These are phyloP conservation scores for Leucogyrophana mollusca DNA, from an alignment of 768 basidiomycete species.

Conservation along the genomic window DNA sequence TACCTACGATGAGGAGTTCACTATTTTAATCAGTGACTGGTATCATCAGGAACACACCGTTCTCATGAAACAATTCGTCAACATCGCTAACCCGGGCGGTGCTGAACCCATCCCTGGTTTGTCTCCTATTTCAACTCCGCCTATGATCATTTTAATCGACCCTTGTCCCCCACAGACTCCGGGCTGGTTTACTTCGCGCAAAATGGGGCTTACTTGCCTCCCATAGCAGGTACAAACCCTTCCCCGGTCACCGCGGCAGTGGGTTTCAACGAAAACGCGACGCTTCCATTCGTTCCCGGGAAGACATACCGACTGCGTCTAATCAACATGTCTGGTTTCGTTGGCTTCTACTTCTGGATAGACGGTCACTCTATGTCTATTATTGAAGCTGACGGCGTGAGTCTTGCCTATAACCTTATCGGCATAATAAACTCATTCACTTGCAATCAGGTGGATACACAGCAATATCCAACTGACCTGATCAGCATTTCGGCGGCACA, in stretches of 20 bases:
- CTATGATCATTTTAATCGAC: background rate
- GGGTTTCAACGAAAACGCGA: conserved; percentile 80
- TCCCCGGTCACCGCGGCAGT: conserved; percentile 46
- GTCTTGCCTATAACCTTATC: background rate
- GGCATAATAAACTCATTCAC: no score
- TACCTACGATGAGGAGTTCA: conserved; percentile 83
- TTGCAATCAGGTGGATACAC: conserved; percentile 56
- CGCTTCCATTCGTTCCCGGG: conserved; percentile 71
- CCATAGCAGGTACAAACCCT: conserved; percentile 43
- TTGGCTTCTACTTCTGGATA: conserved; percentile 78
- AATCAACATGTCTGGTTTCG: conserved; percentile 71
- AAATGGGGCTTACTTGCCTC: conserved; percentile 63
- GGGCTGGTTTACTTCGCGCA: conserved; percentile 77
- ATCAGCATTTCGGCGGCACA: conserved; percentile 78
- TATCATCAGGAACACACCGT: conserved; percentile 71
- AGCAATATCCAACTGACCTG: conserved; percentile 67
- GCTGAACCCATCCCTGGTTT: conserved; percentile 81
- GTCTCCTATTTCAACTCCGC: conserved; percentile 11
- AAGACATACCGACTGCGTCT: conserved; percentile 85
- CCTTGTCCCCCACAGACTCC: conserved; percentile 48
- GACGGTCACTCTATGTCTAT: conserved; percentile 78
- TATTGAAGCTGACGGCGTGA: conserved; percentile 1
- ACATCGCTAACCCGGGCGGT: conserved; percentile 71
- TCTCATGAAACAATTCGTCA: conserved; percentile 67
- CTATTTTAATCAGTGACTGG: conserved; percentile 82